A percentile compares a stretch with the other conserved stretches of the same genome.
phyloP scores from a whole-genome alignment of 2,329 filamentous ascomycete species.

The Neofusicoccum sp. region DNA sequence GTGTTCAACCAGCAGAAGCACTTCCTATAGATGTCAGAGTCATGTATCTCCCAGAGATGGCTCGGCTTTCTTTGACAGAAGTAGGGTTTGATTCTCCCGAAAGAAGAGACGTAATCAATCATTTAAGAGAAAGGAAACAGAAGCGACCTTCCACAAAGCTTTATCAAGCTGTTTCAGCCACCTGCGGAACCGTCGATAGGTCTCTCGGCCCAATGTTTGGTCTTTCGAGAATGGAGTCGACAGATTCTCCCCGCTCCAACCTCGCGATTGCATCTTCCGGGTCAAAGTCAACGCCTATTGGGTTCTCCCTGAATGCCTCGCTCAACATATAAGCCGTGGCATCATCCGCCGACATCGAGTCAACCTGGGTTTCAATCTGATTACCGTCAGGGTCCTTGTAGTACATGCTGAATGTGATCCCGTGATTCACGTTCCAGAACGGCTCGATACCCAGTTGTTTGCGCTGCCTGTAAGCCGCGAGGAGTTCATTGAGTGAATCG shows the following conservation, averaged over 20 bases:
- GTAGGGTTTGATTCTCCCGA: no score
- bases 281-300: slow-evolving; percentile 34
- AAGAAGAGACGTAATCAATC: no score
- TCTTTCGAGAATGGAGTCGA: neutral
- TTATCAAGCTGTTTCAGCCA: no score
- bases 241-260: slow-evolving; percentile 25
- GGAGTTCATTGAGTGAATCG: slow-evolving; percentile 35
- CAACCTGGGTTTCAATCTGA: slow-evolving; percentile 48
- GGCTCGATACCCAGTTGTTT: slow-evolving; percentile 40
- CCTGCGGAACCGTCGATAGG: neutral
- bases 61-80: no score
- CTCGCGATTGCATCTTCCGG: slow-evolving; percentile 41
- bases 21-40: no score
- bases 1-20: no score
- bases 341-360: slow-evolving; percentile 38
- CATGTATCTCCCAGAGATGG: no score
- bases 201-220: neutral
- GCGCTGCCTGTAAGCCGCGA: slow-evolving; percentile 38
- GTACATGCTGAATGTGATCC: slow-evolving; percentile 48
- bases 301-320: slow-evolving; percentile 41
- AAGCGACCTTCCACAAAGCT: no score
- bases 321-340: slow-evolving; percentile 42
- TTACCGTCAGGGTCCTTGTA: slow-evolving; percentile 53
- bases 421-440: slow-evolving; percentile 49
- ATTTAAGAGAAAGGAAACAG: no score